Evolutionary conservation across 2,329 filamentous ascomycete species (phyloP), one percentile per base, ranked within the genome.

Genomic region (Stemphylium vesicarium): DNA sequence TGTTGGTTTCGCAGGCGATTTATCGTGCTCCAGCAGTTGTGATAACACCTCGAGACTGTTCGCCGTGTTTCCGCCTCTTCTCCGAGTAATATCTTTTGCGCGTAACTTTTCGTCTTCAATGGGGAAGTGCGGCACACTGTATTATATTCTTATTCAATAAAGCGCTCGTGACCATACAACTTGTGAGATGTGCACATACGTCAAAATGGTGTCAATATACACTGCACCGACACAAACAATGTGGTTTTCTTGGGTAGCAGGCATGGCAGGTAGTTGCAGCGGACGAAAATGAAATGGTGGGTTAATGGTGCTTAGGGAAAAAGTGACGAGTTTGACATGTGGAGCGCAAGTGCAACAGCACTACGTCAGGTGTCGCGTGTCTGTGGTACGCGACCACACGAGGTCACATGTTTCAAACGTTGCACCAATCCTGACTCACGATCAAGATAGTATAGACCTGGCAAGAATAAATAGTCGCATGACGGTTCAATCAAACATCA

Each of bases 81-180:
- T 84, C 38, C 82, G 81, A 32, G 78, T 75, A 50, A 89, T 71
- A 20, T 69, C 79, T 2, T 83, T 83, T 15, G 89, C 88, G 29
- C 89, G 86, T 36, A 90, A 79, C 74, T 92, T 92, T 42, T 85
- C 82, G 77, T 93, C 89, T 76, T 92, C 89, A 6, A 75, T 74
- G 1, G 89, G 89, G 69, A 85, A 91, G 66, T 85, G 77, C 3
- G 87, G 84, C 31, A 90, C 82, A 58, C 86, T 90, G 69, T 16
- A 8, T 31, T 13, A 13, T 13, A 9, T 24, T 4, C 7, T 15
- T 10, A 11, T 18, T 53, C 7, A 41, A 8, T 8, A 11, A 16
- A 8, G 7, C 40, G 11, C 4, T n/a, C 5, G 37, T n/a, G 18
- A 29, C 4, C 9, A 36, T 13, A 13, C 26, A 3, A 15, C 13